Base-by-base conservation (phyloP, 257 asterid genomes). In the Schizonepeta tenuifolia region DNA sequence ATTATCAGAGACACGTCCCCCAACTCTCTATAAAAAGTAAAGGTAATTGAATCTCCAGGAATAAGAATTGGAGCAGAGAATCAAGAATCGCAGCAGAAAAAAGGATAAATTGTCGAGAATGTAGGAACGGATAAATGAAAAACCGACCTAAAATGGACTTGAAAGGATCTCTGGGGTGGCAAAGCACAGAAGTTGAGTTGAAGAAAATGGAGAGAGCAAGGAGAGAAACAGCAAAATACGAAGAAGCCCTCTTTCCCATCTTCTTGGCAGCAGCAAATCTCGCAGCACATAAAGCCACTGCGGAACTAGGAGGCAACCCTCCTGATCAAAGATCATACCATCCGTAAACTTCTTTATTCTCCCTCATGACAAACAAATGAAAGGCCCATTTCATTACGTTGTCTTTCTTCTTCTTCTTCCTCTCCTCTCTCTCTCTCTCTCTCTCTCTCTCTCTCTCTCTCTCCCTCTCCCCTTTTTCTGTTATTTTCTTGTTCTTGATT, bases 121-220 rank as follows among this genome's bases (percentile, higher is more conserved):
- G 61, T 21, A 20, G 57, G n/a, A 69, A 61, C 7, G 51, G 62
- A 49, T 59, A 14, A 67, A 68, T 36, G 21, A 6, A 50, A 59
- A 67, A 72, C 90, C 56, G 55, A 90, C 97, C 97, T 68, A 77
- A 72, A 54, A 87, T 71, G 68, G 90, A 80, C 65, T 77, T 79
- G 74, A 85, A 81, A 65, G 94, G 84, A 38, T 88, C 90, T 55
- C 72, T 56, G 60, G 85, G 61, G 69, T 67, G 78, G 54, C 81
- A 78, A 70, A 81, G 86, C 81, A 78, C 87, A 6, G 51, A 35
- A 18, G 69, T 64, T 50, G 82, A 81, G 71, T 74, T 67, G 80
- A 81, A 73, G 75, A 73, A 80, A 74, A 84, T 44, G 78, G 86
- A 76, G 77, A 82, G 26, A 64, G 58, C 81, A 64, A 77, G 0